Evolutionary conservation across 169 alveolate species (phyloP).

Genomic region (Babesia gibsoni): DNA sequence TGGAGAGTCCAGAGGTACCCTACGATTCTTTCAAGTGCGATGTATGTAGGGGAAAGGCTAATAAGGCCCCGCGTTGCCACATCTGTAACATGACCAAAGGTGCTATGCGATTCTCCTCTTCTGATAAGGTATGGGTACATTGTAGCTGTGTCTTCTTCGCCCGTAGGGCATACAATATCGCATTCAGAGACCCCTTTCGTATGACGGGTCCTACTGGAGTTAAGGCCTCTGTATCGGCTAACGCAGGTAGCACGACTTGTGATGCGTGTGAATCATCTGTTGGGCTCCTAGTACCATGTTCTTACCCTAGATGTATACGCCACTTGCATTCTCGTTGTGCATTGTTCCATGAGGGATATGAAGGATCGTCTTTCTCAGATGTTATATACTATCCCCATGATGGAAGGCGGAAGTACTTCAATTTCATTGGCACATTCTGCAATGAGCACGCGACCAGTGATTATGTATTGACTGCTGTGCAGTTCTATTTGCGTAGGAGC

Average conservation of each 20-base stretch:
- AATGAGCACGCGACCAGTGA: conserved; percentile 12
- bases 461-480: not conserved
- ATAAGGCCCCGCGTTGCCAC: not conserved
- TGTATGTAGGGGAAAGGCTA: not conserved
- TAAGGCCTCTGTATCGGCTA: not conserved
- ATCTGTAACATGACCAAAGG: conserved; percentile 26
- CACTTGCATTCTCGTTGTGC: conserved; percentile 34
- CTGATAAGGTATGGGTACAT: conserved; percentile 29
- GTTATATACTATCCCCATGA: not conserved
- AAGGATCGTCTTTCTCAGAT: conserved; percentile 3
- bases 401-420: conserved; percentile 20
- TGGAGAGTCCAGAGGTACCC: no score
- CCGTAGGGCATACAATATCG: not conserved
- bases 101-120: not conserved
- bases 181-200: not conserved
- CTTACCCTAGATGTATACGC: conserved; percentile 6
- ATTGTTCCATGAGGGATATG: not conserved
- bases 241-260: not conserved
- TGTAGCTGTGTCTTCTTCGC: conserved; percentile 38
- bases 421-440: conserved; percentile 46
- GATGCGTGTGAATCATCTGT: conserved; percentile 14
- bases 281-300: conserved; percentile 24
- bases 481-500: conserved; percentile 4
- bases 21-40: conserved; percentile 6
- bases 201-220: conserved; percentile 3